A percentile compares a stretch with the other conserved stretches of the same genome.
Evolutionary conservation across 306 rosid genomes (phyloP).

Genomic region (Prunus armeniaca): DNA sequence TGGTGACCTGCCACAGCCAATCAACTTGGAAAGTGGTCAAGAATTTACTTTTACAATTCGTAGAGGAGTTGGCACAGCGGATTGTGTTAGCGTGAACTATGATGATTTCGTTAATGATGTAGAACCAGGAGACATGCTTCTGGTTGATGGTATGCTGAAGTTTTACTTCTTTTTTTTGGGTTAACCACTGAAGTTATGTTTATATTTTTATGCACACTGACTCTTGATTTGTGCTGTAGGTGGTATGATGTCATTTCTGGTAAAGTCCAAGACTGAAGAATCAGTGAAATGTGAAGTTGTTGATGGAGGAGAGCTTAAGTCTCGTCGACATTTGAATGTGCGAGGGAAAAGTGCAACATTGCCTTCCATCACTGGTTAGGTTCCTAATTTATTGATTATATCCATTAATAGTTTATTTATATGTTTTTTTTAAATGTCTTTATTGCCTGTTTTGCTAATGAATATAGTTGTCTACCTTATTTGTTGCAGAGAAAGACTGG

Average conservation of each 20-base stretch:
- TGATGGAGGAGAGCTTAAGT: slow-evolving; percentile 97
- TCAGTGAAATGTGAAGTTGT: slow-evolving; percentile 93
- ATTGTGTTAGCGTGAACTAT: slow-evolving; percentile 88
- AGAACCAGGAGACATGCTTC: slow-evolving; percentile 82
- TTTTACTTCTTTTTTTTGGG: not conserved
- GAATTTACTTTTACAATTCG: slow-evolving; percentile 84
- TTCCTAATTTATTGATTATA: slow-evolving; percentile 10
- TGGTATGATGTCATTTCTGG: slow-evolving; percentile 94
- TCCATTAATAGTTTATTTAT: not conserved
- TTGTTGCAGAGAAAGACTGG: slow-evolving; percentile 97
- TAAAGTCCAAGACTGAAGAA: slow-evolving; percentile 76
- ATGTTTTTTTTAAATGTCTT: not conserved
- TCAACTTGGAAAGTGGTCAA: slow-evolving; percentile 55
- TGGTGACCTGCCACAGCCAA: slow-evolving; percentile 88
- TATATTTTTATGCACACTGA: slow-evolving; percentile 4
- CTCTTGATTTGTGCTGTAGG: slow-evolving; percentile 50
- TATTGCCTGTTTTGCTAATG: not conserved
- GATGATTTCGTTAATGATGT: slow-evolving; percentile 93
- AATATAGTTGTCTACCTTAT: slow-evolving; percentile 18
- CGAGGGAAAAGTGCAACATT: slow-evolving; percentile 98
- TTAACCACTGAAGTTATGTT: not conserved
- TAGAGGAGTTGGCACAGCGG: slow-evolving; percentile 78
- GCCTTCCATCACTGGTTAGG: slow-evolving; percentile 93
- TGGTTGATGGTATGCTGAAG: slow-evolving; percentile 68
- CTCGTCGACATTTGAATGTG: slow-evolving; percentile 92